Evolutionary conservation across 1,284 basidiomycete genomes (phyloP).

Genomic region (Cutaneotrichosporon mucoides): DNA sequence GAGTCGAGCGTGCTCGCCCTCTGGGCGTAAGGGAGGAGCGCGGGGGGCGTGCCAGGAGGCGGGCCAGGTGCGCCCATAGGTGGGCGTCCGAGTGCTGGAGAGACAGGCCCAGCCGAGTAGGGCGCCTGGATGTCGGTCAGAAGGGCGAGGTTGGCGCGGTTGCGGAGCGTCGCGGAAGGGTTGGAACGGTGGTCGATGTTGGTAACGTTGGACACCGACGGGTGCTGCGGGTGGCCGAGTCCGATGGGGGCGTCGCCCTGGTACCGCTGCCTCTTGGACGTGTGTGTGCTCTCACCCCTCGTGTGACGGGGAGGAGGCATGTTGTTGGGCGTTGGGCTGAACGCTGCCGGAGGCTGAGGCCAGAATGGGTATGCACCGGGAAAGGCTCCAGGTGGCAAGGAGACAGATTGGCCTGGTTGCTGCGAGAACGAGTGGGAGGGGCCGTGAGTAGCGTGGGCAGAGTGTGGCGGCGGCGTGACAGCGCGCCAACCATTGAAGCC

Average conservation of each 20-base stretch:
- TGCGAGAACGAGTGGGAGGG: neutral
- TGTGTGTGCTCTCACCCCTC: neutral
- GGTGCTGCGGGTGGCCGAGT: neutral
- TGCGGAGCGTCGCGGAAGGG: neutral
- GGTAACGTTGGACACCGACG: neutral
- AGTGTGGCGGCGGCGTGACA: neutral
- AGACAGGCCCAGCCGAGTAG: neutral
- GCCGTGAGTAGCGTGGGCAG: neutral
- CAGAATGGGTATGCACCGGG: slow-evolving; percentile 15
- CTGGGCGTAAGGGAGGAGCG: slow-evolving; percentile 10
- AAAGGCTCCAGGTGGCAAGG: neutral
- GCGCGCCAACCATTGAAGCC: slow-evolving; percentile 1
- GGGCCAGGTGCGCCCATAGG: slow-evolving; percentile 4
- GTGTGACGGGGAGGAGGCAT: neutral
- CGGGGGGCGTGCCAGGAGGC: slow-evolving; percentile 1
- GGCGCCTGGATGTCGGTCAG: neutral
- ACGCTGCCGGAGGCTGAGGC: neutral
- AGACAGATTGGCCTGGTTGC: neutral
- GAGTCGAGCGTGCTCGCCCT: neutral
- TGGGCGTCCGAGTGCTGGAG: neutral
- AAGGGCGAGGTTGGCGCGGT: neutral
- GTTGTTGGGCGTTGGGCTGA: neutral
- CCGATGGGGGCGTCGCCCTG: neutral
- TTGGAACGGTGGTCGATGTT: slow-evolving; percentile 2
- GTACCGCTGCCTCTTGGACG: slow-evolving; percentile 1